A percentile compares a stretch with the other conserved stretches of the same genome.
These are phyloP conservation scores for Trametes hirsuta DNA, from an alignment of 1,284 basidiomycete species.

Conservation along the genomic window DNA sequence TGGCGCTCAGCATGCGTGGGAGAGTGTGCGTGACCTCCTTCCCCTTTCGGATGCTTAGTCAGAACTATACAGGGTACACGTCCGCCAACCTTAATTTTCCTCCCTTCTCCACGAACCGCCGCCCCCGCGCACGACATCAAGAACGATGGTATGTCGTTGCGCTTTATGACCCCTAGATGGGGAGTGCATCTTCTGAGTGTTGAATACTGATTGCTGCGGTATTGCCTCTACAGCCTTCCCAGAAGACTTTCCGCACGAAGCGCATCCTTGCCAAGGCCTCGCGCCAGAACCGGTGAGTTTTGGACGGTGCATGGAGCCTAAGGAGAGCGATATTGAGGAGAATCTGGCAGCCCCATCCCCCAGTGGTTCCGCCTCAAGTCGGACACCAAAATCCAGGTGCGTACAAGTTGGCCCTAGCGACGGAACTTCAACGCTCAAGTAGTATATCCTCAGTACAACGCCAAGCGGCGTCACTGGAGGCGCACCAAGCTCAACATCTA, in stretches of 20 bases:
- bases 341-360: slow-evolving; percentile 78
- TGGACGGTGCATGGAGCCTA: background rate
- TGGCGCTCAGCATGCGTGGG: slow-evolving; percentile 24
- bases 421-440: background rate
- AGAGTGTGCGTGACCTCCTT: slow-evolving; percentile 12
- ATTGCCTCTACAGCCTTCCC: slow-evolving; percentile 75
- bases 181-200: background rate
- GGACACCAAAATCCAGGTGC: slow-evolving; percentile 92
- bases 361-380: slow-evolving; percentile 99
- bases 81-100: slow-evolving; percentile 40
- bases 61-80: slow-evolving; percentile 41
- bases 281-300: slow-evolving; percentile 90
- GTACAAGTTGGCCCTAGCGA: slow-evolving; percentile 30
- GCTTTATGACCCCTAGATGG: background rate
- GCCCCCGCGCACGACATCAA: slow-evolving; percentile 35
- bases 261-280: slow-evolving; percentile 95
- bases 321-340: slow-evolving; percentile 11
- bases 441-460: slow-evolving; percentile 70
- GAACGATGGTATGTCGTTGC: slow-evolving; percentile 36
- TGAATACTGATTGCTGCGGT: slow-evolving; percentile 8
- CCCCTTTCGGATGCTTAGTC: slow-evolving; percentile 35
- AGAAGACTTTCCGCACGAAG: slow-evolving; percentile 98
- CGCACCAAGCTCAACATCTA: slow-evolving; percentile 95
- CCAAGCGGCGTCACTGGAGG: slow-evolving; percentile 94
- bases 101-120: slow-evolving; percentile 32